These are phyloP conservation scores for Russula sp. DNA, from an alignment of 768 basidiomycete genomes.

Conservation along the genomic window DNA sequence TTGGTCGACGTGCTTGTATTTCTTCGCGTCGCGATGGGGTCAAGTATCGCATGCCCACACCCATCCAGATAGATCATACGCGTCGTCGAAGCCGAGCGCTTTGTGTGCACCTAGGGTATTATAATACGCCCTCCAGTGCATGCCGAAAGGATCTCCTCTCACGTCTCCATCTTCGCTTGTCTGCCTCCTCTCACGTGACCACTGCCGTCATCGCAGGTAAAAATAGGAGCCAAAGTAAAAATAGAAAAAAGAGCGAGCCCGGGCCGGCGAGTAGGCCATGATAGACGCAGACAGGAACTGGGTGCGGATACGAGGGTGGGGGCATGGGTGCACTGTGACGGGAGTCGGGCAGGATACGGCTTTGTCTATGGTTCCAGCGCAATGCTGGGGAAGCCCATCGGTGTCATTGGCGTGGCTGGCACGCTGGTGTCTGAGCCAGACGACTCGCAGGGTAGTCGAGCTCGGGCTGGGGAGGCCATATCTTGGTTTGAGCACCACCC, in stretches of 20 bases:
- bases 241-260: slow-evolving; percentile 5
- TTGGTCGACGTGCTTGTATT: not conserved
- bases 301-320: not conserved
- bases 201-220: not conserved
- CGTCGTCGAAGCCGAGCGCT: slow-evolving; percentile 7
- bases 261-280: slow-evolving; percentile 10
- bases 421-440: not conserved
- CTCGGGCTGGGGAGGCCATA: not conserved
- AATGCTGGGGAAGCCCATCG: not conserved
- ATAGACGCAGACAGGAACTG: slow-evolving; percentile 12
- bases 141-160: slow-evolving; percentile 6
- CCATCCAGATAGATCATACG: slow-evolving; percentile 17
- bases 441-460: slow-evolving; percentile 2
- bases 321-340: not conserved
- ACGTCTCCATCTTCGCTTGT: too few relatives aligned
- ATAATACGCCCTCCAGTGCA: slow-evolving; percentile 9
- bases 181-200: too few relatives aligned
- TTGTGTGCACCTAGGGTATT: not conserved
- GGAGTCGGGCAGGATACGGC: not conserved
- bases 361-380: not conserved
- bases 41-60: slow-evolving; percentile 8
- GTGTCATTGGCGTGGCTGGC: not conserved
- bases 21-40: not conserved
- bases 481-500: too few relatives aligned
- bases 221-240: slow-evolving; percentile 9